Conservation (phyloP, 75 land plant species). For the Cryptomeria japonica region DNA sequence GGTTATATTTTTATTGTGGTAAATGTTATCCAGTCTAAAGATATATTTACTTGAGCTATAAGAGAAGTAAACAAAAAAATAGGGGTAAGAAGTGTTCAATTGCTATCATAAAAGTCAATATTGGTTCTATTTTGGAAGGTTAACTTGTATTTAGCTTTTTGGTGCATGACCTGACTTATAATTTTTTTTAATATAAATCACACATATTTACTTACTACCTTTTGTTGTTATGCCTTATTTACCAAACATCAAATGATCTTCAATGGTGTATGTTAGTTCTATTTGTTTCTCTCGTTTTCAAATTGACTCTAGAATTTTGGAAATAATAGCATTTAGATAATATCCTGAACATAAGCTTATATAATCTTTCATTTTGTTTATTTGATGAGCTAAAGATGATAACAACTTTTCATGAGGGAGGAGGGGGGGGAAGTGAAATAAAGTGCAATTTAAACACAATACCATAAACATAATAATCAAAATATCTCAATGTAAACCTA, state of each 20-base stretch:
- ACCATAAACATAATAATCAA: too few relatives aligned
- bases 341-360: background rate
- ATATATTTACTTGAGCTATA: conserved; percentile 71
- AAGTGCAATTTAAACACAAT: too few relatives aligned
- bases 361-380: background rate
- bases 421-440: too few relatives aligned
- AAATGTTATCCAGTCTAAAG: conserved; percentile 63
- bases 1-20: background rate
- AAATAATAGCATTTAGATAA: conserved; percentile 88
- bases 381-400: background rate
- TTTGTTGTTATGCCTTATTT: background rate
- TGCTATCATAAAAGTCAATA: background rate
- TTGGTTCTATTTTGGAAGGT: background rate
- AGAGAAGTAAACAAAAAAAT: conserved; percentile 96
- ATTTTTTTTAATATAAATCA: background rate
- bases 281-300: conserved; percentile 23
- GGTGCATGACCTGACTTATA: background rate
- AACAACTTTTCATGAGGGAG: too few relatives aligned
- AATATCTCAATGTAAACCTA: too few relatives aligned
- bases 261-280: background rate
- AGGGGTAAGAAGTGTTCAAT: conserved; percentile 57
- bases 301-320: conserved; percentile 81
- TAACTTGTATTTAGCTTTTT: background rate
- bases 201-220: background rate
- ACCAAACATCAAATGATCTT: background rate